A percentile compares a stretch with the other conserved stretches of the same genome.
Conservation (phyloP, 352 stramenopile genomes). For the Pythium sukuiense region DNA sequence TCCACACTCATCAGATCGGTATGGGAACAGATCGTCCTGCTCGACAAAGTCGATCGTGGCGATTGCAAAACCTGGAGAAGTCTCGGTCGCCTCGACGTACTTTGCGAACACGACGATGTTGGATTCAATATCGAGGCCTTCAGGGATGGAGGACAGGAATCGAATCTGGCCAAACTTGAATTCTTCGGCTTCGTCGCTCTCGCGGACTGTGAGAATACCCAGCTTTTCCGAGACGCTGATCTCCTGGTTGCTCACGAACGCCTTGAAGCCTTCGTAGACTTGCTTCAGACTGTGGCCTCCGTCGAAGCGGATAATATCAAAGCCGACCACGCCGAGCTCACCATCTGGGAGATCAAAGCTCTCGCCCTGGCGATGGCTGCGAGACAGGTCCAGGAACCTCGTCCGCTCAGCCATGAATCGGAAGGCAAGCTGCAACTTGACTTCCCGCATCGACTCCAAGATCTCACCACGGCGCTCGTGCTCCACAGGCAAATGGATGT, state of each 20-base stretch:
- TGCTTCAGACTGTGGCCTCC: slow-evolving; percentile 16
- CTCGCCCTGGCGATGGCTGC: slow-evolving; percentile 11
- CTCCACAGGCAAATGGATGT: slow-evolving; percentile 15
- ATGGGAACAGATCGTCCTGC: slow-evolving; percentile 14
- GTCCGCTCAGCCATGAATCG: slow-evolving; percentile 15
- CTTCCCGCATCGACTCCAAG: neutral
- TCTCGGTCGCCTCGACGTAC: slow-evolving; percentile 1
- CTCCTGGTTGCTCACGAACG: slow-evolving; percentile 9
- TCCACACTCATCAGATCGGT: neutral
- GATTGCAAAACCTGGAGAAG: slow-evolving; percentile 5
- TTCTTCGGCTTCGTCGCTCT: slow-evolving; percentile 7
- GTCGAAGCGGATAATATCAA: slow-evolving; percentile 1
- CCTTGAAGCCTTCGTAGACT: slow-evolving; percentile 19
- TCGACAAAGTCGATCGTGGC: slow-evolving; percentile 2
- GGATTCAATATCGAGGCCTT: slow-evolving; percentile 13
- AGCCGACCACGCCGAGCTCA: neutral
- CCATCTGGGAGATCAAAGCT: slow-evolving; percentile 20
- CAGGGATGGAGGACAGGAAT: slow-evolving; percentile 10
- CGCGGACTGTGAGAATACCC: slow-evolving; percentile 19
- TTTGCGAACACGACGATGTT: slow-evolving; percentile 1
- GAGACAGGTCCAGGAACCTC: slow-evolving; percentile 15
- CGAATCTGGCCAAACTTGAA: neutral
- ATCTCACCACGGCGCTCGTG: neutral
- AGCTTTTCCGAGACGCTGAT: slow-evolving; percentile 25
- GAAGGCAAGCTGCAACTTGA: slow-evolving; percentile 7